Evolutionary conservation across 2,329 filamentous ascomycete genomes (phyloP).

Genomic region (Escovopsis sp.): DNA sequence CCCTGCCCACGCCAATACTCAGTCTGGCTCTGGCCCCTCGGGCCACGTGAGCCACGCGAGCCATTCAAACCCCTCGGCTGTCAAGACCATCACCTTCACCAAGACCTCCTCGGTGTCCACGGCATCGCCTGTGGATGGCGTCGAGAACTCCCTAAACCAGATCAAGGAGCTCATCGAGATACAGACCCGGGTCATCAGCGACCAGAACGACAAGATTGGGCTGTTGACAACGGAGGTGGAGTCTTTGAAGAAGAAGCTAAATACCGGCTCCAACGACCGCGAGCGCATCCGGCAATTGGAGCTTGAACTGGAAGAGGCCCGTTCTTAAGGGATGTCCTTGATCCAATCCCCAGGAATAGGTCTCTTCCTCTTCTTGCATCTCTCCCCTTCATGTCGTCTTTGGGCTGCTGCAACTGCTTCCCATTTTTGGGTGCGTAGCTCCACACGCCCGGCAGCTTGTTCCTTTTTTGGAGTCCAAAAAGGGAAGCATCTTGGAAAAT

Average conservation of each 20-base stretch:
- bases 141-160: slow-evolving; percentile 53
- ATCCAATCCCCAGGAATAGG: background rate
- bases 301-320: slow-evolving; percentile 48
- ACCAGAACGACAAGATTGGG: slow-evolving; percentile 63
- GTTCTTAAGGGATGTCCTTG: slow-evolving; percentile 27
- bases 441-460: too few species aligned
- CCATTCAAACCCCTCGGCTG: slow-evolving; percentile 8
- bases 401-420: background rate
- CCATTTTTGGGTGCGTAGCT: background rate
- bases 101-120: slow-evolving; percentile 16
- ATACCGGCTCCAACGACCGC: slow-evolving; percentile 38
- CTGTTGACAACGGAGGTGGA: slow-evolving; percentile 60
- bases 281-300: slow-evolving; percentile 53
- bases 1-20: slow-evolving; percentile 22
- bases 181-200: slow-evolving; percentile 61
- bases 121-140: slow-evolving; percentile 15
- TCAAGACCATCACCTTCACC: slow-evolving; percentile 18
- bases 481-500: slow-evolving; percentile 4
- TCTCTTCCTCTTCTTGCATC: background rate
- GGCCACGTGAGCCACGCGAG: slow-evolving; percentile 5
- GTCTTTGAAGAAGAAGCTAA: slow-evolving; percentile 61
- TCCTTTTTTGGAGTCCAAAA: slow-evolving; percentile 1
- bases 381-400: background rate
- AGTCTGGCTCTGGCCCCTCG: slow-evolving; percentile 22
- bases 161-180: slow-evolving; percentile 65